phyloP scores from a whole-genome alignment of 805 yeast genomes.

The Jamesozyma lodderae region DNA sequence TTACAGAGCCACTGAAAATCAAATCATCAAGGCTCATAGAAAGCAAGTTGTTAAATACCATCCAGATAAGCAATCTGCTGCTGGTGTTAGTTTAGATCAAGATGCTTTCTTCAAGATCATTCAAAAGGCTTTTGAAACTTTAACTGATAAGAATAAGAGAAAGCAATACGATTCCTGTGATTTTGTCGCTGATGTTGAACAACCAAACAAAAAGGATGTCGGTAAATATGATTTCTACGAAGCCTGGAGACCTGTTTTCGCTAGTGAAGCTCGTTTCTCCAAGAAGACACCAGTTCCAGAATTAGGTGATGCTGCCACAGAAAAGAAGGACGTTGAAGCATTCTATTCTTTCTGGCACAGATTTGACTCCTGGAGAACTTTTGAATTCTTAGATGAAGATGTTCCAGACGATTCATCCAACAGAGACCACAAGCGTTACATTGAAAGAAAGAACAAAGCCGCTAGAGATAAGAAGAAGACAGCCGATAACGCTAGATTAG shows the following conservation, averaged over 20 bases:
- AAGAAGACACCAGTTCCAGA: constrained; percentile 81
- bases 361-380: constrained; percentile 96
- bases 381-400: constrained; percentile 97
- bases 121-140: constrained; percentile 89
- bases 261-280: constrained; percentile 83
- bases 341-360: constrained; percentile 90
- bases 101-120: constrained; percentile 97
- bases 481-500: constrained; percentile 87
- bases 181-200: constrained; percentile 70
- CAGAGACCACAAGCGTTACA: constrained; percentile 98
- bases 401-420: constrained; percentile 98
- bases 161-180: constrained; percentile 95
- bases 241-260: constrained; percentile 91
- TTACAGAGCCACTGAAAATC: constrained; percentile 84
- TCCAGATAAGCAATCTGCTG: constrained; percentile 94
- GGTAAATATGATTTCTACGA: constrained; percentile 73
- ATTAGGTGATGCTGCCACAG: constrained; percentile 58
- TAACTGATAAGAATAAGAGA: constrained; percentile 79
- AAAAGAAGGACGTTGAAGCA: constrained; percentile 73
- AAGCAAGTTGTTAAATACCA: constrained; percentile 93
- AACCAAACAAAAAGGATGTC: constrained; percentile 75
- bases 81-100: constrained; percentile 73
- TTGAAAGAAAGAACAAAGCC: constrained; percentile 94
- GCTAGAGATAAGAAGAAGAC: constrained; percentile 96
- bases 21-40: constrained; percentile 94